Evolutionary conservation across 495 filamentous ascomycete species (phyloP), one percentile per base, ranked within the genome.

Genomic region (Aspergillus mulundensis): DNA sequence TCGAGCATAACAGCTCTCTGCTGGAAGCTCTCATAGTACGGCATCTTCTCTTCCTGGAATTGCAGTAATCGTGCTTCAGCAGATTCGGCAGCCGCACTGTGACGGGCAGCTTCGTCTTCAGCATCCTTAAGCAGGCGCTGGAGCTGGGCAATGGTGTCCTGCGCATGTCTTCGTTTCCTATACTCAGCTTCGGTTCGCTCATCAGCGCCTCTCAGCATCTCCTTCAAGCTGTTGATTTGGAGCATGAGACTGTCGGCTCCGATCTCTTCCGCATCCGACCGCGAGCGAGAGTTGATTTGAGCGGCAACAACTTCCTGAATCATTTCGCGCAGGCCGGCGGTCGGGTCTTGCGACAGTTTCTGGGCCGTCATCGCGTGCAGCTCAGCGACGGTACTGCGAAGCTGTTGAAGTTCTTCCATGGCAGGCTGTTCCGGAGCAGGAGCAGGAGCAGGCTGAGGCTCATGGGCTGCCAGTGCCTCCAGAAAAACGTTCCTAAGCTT

Each of bases 401-500:
- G 73, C 49, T 81, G 77, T 2, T 69, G 60, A 7, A 83, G 2
- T 24, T 50, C 48, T 19, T 19, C 12, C 66, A 54, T 82, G 75
- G 18, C 70, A 62, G 21, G 68, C 64, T 50, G 67, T 63, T 50
- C 48, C 78, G 80, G 46, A 14, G 30, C 50, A 15, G 65, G 46
- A 14, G 30, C 50, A 15, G 65, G 47, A 11, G 34, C 49, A 15
- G 65, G 64, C 23, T 64, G 61, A 47, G 61, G 53, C 15, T 70
- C 70, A 23, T 87, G 88, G 49, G 81, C 72, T 32, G 79, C 78
- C n/a, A 93, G 63, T 54, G 88, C 90, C 57, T 98, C 92, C 53
- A 85, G 69, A n/a, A 97, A 78, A 44, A 86, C 84, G 38, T 77
- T 77, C 61, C 88, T 90, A 60, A 97, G 84, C 73, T 91, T 90